Percentiles rank a stretch among this genome's conserved stretches.
Evolutionary conservation across 2,329 filamentous ascomycete genomes (phyloP).

Genomic region (Fusarium musae): DNA sequence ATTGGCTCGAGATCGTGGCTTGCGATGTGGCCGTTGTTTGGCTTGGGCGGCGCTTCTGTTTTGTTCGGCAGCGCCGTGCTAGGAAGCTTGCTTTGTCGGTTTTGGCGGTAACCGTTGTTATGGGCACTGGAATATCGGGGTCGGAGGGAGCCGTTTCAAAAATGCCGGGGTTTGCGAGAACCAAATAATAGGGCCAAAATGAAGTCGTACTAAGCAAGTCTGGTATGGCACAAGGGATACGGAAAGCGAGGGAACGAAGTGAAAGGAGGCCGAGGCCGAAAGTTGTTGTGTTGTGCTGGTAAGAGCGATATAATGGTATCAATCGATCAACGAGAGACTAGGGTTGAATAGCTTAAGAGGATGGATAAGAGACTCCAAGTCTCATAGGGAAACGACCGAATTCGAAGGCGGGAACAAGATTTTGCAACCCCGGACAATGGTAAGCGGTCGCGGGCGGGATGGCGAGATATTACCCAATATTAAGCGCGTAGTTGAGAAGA

Average conservation of each 20-base stretch:
- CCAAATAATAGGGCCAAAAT: slow-evolving; percentile 36
- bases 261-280: slow-evolving; percentile 23
- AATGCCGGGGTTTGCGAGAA: slow-evolving; percentile 39
- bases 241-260: slow-evolving; percentile 39
- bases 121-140: slow-evolving; percentile 40
- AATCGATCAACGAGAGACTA: slow-evolving; percentile 45
- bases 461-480: slow-evolving; percentile 34
- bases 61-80: slow-evolving; percentile 31
- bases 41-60: slow-evolving; percentile 30
- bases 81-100: slow-evolving; percentile 17
- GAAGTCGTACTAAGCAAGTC: slow-evolving; percentile 36
- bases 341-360: slow-evolving; percentile 10
- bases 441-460: slow-evolving; percentile 29
- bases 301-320: slow-evolving; percentile 14
- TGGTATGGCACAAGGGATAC: slow-evolving; percentile 39
- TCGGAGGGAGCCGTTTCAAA: slow-evolving; percentile 43
- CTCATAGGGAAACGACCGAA: slow-evolving; percentile 19
- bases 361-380: slow-evolving; percentile 3
- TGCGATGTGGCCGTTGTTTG: slow-evolving; percentile 19
- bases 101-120: slow-evolving; percentile 38
- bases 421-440: slow-evolving; percentile 29
- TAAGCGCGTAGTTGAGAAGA: slow-evolving; percentile 23
- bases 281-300: slow-evolving; percentile 7
- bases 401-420: slow-evolving; percentile 28
- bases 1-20: slow-evolving; percentile 11